Evolutionary conservation across 1,139 yeast genomes (phyloP).

Genomic region (Magnusiomyces tetraspermus): DNA sequence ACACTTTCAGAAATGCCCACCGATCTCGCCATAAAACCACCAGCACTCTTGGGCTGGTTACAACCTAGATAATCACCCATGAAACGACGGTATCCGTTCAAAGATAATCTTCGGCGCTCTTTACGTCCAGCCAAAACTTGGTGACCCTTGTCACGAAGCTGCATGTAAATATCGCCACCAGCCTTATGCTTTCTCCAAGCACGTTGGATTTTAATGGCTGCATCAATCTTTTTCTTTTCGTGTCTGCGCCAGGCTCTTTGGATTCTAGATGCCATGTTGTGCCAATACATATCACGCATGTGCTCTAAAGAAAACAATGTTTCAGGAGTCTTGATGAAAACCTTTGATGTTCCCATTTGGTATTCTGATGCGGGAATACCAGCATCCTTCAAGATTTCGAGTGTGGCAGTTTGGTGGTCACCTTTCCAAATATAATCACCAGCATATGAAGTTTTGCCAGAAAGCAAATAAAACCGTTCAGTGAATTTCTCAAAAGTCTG

Average conservation of each 20-base stretch:
- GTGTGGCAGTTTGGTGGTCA: conserved; percentile 71
- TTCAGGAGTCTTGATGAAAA: conserved; percentile 94
- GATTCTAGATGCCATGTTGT: conserved; percentile 93
- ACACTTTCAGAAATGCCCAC: conserved; percentile 63
- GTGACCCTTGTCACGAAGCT: conserved; percentile 77
- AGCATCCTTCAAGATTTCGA: conserved; percentile 68
- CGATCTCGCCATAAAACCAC: conserved; percentile 51
- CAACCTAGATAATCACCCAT: conserved; percentile 91
- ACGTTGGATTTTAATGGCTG: conserved; percentile 75
- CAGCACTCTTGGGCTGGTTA: conserved; percentile 62
- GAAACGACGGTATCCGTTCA: conserved; percentile 83
- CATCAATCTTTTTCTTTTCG: conserved; percentile 70
- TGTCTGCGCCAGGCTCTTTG: conserved; percentile 95
- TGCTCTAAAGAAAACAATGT: conserved; percentile 92
- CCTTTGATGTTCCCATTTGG: conserved; percentile 91
- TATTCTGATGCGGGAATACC: conserved; percentile 72
- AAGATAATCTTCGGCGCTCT: conserved; percentile 81
- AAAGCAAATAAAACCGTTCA: conserved; percentile 85
- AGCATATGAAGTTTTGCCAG: conserved; percentile 89
- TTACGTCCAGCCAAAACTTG: conserved; percentile 61
- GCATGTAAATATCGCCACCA: conserved; percentile 51
- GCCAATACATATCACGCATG: conserved; percentile 97
- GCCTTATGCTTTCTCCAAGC: conserved; percentile 76
- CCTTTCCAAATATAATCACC: conserved; percentile 97
- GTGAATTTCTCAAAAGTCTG: conserved; percentile 95